These are phyloP conservation scores for Arabidopsis hybrid DNA, from an alignment of 441 rosid species.

Conservation along the genomic window DNA sequence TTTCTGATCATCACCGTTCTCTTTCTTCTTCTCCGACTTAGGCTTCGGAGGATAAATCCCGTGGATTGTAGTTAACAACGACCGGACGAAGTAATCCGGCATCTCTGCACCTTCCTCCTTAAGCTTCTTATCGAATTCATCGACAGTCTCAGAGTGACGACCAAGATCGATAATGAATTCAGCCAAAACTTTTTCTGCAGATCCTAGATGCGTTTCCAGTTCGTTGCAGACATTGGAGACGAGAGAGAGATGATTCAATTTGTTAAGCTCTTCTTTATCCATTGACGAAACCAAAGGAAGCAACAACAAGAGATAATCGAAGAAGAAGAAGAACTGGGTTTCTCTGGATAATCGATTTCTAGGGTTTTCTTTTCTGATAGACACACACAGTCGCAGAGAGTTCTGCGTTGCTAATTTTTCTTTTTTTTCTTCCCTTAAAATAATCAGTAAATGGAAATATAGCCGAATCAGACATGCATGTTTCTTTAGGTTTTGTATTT, in stretches of 20 bases:
- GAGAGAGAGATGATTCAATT: conserved; percentile 72
- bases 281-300: neutral
- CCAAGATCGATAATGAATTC: conserved; percentile 75
- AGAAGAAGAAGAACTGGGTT: neutral
- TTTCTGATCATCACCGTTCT: conserved; percentile 39
- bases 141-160: conserved; percentile 57
- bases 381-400: neutral
- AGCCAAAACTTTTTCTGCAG: conserved; percentile 70
- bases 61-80: conserved; percentile 66
- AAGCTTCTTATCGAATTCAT: conserved; percentile 63
- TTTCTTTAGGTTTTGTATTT: neutral
- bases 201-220: conserved; percentile 74
- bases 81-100: conserved; percentile 80
- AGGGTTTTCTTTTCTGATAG: conserved; percentile 26
- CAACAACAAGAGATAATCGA: neutral
- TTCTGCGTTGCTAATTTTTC: neutral
- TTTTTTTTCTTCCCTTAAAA: too few species aligned
- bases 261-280: conserved; percentile 56
- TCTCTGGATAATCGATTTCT: conserved; percentile 26
- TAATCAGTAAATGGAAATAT: neutral
- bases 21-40: conserved; percentile 45
- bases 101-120: conserved; percentile 72
- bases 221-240: conserved; percentile 87
- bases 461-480: neutral
- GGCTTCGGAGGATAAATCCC: conserved; percentile 67